phyloP scores from a whole-genome alignment of 2,329 filamentous ascomycete species.

The Colletotrichum zoysiae region DNA sequence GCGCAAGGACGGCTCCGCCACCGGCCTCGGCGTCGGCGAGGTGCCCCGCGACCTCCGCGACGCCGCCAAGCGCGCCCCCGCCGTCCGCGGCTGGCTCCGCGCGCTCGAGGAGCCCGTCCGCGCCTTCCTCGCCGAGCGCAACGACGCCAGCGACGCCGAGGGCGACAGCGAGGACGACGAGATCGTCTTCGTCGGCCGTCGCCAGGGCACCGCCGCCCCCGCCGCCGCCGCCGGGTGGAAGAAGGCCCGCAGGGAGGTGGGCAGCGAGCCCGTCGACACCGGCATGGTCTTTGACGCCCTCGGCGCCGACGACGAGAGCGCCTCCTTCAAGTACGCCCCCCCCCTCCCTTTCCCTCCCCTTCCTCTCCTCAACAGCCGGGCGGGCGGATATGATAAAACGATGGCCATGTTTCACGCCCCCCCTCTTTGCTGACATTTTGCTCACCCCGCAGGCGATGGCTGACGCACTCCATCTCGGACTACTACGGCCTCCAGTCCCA shows the following conservation, averaged over 20 bases:
- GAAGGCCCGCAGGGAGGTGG: conserved; percentile 63
- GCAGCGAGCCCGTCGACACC: conserved; percentile 70
- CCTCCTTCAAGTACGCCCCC: conserved; percentile 81
- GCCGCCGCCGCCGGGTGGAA: conserved; percentile 58
- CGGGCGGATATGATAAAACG: no score
- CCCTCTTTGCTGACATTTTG: conserved; percentile 33
- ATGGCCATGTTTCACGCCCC: no score
- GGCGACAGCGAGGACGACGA: conserved; percentile 75
- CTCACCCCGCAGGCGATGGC: conserved; percentile 76
- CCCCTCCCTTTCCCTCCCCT: no score
- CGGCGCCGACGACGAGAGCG: conserved; percentile 79
- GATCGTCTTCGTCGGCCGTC: conserved; percentile 88
- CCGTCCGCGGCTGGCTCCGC: conserved; percentile 83
- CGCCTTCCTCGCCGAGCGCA: conserved; percentile 74
- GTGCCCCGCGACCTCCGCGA: conserved; percentile 85
- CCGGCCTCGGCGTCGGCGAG: conserved; percentile 61
- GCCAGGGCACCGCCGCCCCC: conserved; percentile 70
- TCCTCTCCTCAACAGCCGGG: not conserved
- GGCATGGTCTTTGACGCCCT: conserved; percentile 84
- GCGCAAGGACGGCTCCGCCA: conserved; percentile 56
- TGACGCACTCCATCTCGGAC: conserved; percentile 90
- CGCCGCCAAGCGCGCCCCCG: conserved; percentile 83
- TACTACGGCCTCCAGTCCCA: conserved; percentile 93
- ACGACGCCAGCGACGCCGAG: conserved; percentile 58
- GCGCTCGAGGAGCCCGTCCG: conserved; percentile 88